These are phyloP conservation scores for Rhodosporidiobolus odoratus DNA, from an alignment of 768 basidiomycete species.

Conservation along the genomic window DNA sequence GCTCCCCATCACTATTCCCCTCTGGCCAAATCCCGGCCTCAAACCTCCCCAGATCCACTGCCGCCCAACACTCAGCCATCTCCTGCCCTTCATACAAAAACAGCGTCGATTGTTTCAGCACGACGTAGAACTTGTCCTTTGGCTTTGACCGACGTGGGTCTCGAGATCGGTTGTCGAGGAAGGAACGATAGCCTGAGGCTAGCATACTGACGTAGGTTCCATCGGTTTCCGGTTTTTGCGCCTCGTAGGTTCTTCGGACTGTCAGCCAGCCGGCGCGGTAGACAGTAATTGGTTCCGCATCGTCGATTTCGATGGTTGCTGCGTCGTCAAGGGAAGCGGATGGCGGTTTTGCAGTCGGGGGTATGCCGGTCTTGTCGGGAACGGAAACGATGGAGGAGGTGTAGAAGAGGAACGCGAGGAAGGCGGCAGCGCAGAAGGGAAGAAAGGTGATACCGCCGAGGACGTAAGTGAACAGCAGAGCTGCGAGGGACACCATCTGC, in stretches of 20 bases:
- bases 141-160: constrained; percentile 77
- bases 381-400: constrained; percentile 29
- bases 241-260: constrained; percentile 49
- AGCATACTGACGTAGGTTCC: constrained; percentile 38
- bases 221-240: constrained; percentile 14
- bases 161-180: constrained; percentile 49
- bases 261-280: constrained; percentile 65
- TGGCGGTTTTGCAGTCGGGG: not conserved
- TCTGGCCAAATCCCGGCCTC: constrained; percentile 61
- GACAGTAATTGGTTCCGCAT: constrained; percentile 42
- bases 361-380: not conserved
- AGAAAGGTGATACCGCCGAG: constrained; percentile 86
- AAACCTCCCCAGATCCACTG: constrained; percentile 75
- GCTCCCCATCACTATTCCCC: constrained; percentile 73
- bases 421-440: constrained; percentile 62
- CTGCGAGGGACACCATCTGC: too few relatives aligned
- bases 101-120: constrained; percentile 81
- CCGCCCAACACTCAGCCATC: constrained; percentile 83
- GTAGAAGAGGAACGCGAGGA: constrained; percentile 51
- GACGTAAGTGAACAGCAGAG: constrained; percentile 71
- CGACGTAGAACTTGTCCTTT: constrained; percentile 88
- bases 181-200: constrained; percentile 40
- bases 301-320: too few relatives aligned
- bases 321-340: not conserved
- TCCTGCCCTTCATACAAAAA: constrained; percentile 91